Base-by-base conservation (phyloP, 257 asterid genomes). In the Plantago ovata region DNA sequence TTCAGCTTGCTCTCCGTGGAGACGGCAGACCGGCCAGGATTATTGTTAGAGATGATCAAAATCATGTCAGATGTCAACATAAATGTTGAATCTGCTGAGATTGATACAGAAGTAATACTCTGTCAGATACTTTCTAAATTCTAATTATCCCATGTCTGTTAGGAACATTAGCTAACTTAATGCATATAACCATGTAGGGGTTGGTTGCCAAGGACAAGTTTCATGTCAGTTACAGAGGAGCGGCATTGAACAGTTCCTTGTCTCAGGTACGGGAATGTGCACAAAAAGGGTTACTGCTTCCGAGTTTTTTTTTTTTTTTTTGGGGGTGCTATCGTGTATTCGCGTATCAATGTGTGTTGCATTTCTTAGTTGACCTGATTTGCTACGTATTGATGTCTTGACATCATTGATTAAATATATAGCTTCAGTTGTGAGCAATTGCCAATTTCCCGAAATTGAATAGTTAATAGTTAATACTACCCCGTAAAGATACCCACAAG, bases 1-100 rank as follows among this genome's bases (percentile, higher is more conserved):
- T 75, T 72, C 95, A 93, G 98, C 87, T 79, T 86, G 87, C 97
- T 93, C 68, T 78, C 58, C 56, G 57, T 93, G 56, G 98, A 89
- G 81, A 86, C 98, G 15, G 95, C 97, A 24, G 98, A 89, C 72
- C 93, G 97, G 56, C 83, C 97, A 2, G 98, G 98, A 57, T 66
- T 93, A 74, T 75, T 93, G 65, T 49, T 89, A 65, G 97, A 93
- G 78, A 68, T 93, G 61, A 68, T 93, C 81, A 86, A 86, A 82
- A 85, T 89, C 66, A 76, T 88, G 73, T 68, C 81, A 0, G 95
- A 93, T 59, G 62, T 84, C 67, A 93, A 84, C 69, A 22, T 93
- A 42, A 75, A 63, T 39, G 98, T 93, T 42, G 97, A 93, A 75
- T 93, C 97, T 39, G 98, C 97, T 0, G 98, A 93, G 78, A 93